Conservation (phyloP, 1,139 yeast genomes). For the Pichia sp. region DNA sequence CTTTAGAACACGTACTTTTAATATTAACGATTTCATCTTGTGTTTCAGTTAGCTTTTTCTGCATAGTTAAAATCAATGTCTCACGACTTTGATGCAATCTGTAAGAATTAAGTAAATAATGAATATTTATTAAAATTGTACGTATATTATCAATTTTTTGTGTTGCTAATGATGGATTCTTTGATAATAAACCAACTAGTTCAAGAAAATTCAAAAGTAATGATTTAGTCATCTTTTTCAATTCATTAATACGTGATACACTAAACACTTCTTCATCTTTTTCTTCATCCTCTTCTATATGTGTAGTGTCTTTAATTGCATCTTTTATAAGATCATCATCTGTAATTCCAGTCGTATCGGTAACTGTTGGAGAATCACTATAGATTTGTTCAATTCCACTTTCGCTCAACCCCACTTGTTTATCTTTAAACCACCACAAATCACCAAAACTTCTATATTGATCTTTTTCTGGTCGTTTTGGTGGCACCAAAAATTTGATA, state of each 20-base stretch:
- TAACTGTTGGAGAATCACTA: slow-evolving; percentile 22
- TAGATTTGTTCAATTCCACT: slow-evolving; percentile 50
- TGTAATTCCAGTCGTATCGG: too few species aligned
- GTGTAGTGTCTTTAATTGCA: background rate
- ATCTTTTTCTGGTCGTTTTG: slow-evolving; percentile 40
- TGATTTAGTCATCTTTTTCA: slow-evolving; percentile 52
- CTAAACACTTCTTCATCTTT: slow-evolving; percentile 43
- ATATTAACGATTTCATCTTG: slow-evolving; percentile 38
- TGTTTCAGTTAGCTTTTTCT: slow-evolving; percentile 42
- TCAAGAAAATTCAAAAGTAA: slow-evolving; percentile 49
- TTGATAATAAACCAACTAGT: slow-evolving; percentile 43
- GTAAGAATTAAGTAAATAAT: slow-evolving; percentile 51
- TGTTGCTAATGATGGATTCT: slow-evolving; percentile 45
- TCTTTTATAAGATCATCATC: too few species aligned
- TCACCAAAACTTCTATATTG: slow-evolving; percentile 56
- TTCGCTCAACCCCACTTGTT: slow-evolving; percentile 46
- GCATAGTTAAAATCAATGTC: slow-evolving; percentile 45
- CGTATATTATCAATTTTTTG: slow-evolving; percentile 46
- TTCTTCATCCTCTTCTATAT: slow-evolving; percentile 9
- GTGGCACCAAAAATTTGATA: slow-evolving; percentile 44
- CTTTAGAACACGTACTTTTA: slow-evolving; percentile 34
- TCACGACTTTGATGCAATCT: slow-evolving; percentile 59
- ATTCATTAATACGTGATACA: slow-evolving; percentile 41
- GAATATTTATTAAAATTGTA: slow-evolving; percentile 46
- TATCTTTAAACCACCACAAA: slow-evolving; percentile 54